phyloP scores from a whole-genome alignment of 495 filamentous ascomycete species.

The Hyphodiscus hymeniophilus region DNA sequence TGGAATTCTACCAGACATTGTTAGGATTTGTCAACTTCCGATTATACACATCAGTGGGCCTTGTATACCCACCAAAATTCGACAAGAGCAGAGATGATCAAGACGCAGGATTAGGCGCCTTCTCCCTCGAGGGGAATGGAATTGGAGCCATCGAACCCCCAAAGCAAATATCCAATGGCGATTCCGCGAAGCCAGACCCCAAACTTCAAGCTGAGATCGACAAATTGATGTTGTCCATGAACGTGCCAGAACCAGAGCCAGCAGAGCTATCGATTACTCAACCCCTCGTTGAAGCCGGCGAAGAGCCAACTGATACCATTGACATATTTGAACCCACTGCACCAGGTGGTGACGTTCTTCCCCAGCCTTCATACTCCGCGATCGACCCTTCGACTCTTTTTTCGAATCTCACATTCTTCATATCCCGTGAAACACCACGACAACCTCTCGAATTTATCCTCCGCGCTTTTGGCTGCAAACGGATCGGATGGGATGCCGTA shows the following conservation, averaged over 20 bases:
- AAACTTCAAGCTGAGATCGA: slow-evolving; percentile 47
- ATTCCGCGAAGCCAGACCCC: slow-evolving; percentile 24
- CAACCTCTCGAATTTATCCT: slow-evolving; percentile 90
- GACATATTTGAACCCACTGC: slow-evolving; percentile 79
- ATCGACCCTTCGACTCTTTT: slow-evolving; percentile 62
- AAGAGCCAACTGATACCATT: slow-evolving; percentile 54
- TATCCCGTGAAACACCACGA: slow-evolving; percentile 88
- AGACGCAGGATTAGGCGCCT: slow-evolving; percentile 85
- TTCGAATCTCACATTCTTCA: slow-evolving; percentile 77
- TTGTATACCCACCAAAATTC: slow-evolving; percentile 94
- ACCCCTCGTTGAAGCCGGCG: slow-evolving; percentile 37
- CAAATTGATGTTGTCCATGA: slow-evolving; percentile 44
- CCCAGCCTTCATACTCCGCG: slow-evolving; percentile 62
- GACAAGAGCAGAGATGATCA: slow-evolving; percentile 77
- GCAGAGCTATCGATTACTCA: slow-evolving; percentile 20
- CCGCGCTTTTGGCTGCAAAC: slow-evolving; percentile 89
- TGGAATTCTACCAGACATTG: slow-evolving; percentile 96
- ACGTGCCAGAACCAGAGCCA: slow-evolving; percentile 32
- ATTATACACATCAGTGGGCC: slow-evolving; percentile 79
- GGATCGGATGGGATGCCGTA: slow-evolving; percentile 86
- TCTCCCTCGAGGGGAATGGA: slow-evolving; percentile 70
- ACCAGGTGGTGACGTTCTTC: slow-evolving; percentile 75
- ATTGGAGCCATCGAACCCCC: slow-evolving; percentile 44
- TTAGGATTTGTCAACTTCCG: slow-evolving; percentile 93
- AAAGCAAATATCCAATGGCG: slow-evolving; percentile 19